Evolutionary conservation across 1,284 basidiomycete species (phyloP).

Genomic region (Ceratobasidium theobromae): DNA sequence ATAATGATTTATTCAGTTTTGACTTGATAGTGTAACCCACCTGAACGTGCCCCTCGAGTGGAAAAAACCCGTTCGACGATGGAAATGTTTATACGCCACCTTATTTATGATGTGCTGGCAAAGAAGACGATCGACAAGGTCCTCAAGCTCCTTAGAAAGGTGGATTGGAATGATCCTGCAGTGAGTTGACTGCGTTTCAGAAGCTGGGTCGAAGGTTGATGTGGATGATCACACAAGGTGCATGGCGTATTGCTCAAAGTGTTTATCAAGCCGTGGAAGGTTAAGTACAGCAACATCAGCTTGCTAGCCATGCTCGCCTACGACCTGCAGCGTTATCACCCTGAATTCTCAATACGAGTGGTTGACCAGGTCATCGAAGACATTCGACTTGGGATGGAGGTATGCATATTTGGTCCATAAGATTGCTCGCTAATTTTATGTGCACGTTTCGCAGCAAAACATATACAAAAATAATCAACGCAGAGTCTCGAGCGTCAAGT

Average conservation of each 20-base stretch:
- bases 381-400: slow-evolving; percentile 83
- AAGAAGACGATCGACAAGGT: slow-evolving; percentile 94
- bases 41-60: slow-evolving; percentile 83
- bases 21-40: slow-evolving; percentile 85
- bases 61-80: slow-evolving; percentile 85
- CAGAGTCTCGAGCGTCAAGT: slow-evolving; percentile 87
- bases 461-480: slow-evolving; percentile 94
- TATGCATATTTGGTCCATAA: slow-evolving; percentile 35
- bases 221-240: not conserved
- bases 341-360: slow-evolving; percentile 82
- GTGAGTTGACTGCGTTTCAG: slow-evolving; percentile 38
- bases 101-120: slow-evolving; percentile 87
- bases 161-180: slow-evolving; percentile 87
- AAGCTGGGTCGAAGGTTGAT: not conserved
- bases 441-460: slow-evolving; percentile 59
- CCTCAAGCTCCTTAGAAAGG: slow-evolving; percentile 85
- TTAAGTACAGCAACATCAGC: slow-evolving; percentile 88
- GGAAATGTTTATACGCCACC: slow-evolving; percentile 90
- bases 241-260: slow-evolving; percentile 58
- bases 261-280: slow-evolving; percentile 96
- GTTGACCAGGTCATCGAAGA: slow-evolving; percentile 96
- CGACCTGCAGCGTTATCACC: slow-evolving; percentile 90
- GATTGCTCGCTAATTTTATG: not conserved
- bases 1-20: not conserved
- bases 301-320: slow-evolving; percentile 93